Conservation (phyloP, 2,329 filamentous ascomycete genomes). For the Aspergillus pseudonomiae region DNA sequence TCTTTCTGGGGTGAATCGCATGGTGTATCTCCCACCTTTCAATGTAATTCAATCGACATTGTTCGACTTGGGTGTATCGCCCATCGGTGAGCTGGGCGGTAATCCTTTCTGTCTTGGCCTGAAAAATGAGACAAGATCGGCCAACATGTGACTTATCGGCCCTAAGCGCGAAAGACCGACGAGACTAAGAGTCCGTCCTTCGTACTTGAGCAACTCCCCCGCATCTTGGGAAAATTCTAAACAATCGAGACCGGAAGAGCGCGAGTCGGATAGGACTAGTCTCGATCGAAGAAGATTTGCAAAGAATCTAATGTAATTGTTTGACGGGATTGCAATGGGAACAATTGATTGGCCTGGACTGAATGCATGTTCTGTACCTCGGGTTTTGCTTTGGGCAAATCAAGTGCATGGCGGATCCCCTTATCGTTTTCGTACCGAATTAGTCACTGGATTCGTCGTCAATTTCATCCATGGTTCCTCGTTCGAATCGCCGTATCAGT, state of each 20-base stretch:
- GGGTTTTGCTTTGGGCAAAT: not conserved
- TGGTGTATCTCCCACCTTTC: not conserved
- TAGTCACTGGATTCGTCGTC: not conserved
- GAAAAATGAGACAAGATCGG: slow-evolving; percentile 3
- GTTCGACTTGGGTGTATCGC: not conserved
- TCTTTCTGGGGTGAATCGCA: not conserved
- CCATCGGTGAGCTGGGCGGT: not conserved
- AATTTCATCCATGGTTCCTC: not conserved
- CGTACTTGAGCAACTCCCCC: not conserved
- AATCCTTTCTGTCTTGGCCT: slow-evolving; percentile 1
- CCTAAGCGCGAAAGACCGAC: not conserved
- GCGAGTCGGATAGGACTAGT: not conserved
- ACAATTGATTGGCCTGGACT: not conserved
- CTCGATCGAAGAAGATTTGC: not conserved
- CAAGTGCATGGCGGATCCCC: not conserved
- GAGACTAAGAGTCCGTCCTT: not conserved
- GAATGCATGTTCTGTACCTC: not conserved
- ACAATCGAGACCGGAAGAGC: not conserved
- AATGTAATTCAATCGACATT: not conserved
- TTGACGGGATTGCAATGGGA: not conserved
- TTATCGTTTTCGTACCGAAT: slow-evolving; percentile 1
- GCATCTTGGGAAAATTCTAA: not conserved
- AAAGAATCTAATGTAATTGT: not conserved
- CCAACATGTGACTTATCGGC: not conserved
- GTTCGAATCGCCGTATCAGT: not conserved